These are phyloP conservation scores for Ilex asprella DNA, from an alignment of 257 asterid genomes.

Conservation along the genomic window DNA sequence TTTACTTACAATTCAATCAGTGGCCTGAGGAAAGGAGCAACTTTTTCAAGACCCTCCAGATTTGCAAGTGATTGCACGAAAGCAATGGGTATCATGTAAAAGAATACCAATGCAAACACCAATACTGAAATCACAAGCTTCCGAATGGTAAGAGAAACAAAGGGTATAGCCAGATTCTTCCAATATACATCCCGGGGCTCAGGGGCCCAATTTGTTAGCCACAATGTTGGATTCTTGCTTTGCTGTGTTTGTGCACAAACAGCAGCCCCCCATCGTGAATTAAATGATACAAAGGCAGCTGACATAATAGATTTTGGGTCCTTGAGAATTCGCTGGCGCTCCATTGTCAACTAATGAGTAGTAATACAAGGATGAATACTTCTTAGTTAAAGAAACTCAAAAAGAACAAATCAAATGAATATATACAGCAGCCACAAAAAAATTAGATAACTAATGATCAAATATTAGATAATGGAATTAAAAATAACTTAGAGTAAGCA, in stretches of 20 bases:
- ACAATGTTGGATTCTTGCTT: constrained; percentile 79
- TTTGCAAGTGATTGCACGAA: constrained; percentile 95
- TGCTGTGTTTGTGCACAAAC: constrained; percentile 98
- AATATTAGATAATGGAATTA: background rate
- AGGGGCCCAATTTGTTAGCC: constrained; percentile 96
- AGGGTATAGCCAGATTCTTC: constrained; percentile 80
- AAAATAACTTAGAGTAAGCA: constrained; percentile 1
- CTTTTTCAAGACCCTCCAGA: constrained; percentile 87
- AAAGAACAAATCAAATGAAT: constrained; percentile 7
- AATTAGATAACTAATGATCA: background rate
- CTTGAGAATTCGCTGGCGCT: constrained; percentile 67
- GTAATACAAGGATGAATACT: background rate
- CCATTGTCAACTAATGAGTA: constrained; percentile 61
- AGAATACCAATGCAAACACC: constrained; percentile 84
- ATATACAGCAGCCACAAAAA: background rate
- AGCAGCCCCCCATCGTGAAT: constrained; percentile 94
- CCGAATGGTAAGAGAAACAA: constrained; percentile 69
- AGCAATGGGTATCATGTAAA: constrained; percentile 96
- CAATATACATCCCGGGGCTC: constrained; percentile 96
- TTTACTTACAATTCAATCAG: constrained; percentile 68
- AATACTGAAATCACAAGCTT: constrained; percentile 53
- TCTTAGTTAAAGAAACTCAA: background rate
- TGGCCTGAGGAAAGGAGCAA: constrained; percentile 93
- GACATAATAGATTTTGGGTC: constrained; percentile 61
- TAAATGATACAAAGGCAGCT: constrained; percentile 89